A percentile compares a stretch with the other conserved stretches of the same genome.
Conservation (phyloP, 345 rosid species). For the Syzygium aqueum region DNA sequence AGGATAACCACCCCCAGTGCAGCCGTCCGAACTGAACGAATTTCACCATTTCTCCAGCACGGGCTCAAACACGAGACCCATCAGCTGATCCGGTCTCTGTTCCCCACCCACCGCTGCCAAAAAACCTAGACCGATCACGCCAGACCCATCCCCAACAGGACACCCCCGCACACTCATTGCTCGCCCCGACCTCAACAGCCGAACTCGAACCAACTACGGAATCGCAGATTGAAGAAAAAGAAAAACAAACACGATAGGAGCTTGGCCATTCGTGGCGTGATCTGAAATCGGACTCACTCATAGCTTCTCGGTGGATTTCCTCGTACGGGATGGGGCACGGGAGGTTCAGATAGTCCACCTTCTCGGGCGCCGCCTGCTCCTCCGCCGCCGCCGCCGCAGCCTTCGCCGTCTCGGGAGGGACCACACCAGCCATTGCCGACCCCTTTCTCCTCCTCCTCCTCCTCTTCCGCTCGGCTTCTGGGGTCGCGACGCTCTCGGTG, state of each 20-base stretch:
- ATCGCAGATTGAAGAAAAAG: neutral
- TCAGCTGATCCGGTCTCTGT: neutral
- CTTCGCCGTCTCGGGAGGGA: neutral
- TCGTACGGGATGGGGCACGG: constrained; percentile 92
- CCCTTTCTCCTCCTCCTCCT: neutral
- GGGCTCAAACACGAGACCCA: neutral
- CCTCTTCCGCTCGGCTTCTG: neutral
- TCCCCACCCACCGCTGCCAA: neutral
- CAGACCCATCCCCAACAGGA: neutral
- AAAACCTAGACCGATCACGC: neutral
- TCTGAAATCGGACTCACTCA: constrained; percentile 37
- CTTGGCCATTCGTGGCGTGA: neutral
- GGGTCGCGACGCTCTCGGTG: neutral
- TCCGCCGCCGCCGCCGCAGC: neutral
- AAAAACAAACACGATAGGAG: neutral
- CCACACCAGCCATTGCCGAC: neutral
- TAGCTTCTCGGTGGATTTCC: constrained; percentile 89
- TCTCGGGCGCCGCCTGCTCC: constrained; percentile 19
- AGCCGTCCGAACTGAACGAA: neutral
- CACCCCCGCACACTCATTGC: neutral
- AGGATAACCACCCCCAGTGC: neutral
- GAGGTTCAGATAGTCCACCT: constrained; percentile 62
- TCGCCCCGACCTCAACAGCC: neutral
- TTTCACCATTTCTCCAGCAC: neutral
- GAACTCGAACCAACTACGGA: neutral